Evolutionary conservation across 2,329 filamentous ascomycete genomes (phyloP).

Genomic region (Teratosphaeria destructans): DNA sequence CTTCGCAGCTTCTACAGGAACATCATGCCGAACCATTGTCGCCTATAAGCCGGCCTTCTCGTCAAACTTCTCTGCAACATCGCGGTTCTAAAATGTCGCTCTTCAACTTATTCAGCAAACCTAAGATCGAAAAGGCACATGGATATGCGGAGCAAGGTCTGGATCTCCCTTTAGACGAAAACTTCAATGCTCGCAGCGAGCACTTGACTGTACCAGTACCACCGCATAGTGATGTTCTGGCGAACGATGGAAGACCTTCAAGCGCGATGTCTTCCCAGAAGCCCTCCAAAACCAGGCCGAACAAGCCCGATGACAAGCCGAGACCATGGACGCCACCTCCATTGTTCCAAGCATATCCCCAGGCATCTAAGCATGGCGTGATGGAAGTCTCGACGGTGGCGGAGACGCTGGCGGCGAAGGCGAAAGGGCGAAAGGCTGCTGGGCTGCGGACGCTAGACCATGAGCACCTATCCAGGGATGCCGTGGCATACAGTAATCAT

Average conservation of each 20-base stretch:
- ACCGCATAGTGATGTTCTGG: constrained; percentile 2
- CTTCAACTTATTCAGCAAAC: constrained; percentile 40
- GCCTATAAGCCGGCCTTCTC: constrained; percentile 8
- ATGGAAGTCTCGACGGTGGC: constrained; percentile 57
- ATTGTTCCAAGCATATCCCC: constrained; percentile 77
- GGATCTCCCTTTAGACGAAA: constrained; percentile 2
- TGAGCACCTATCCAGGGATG: neutral
- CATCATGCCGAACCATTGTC: constrained; percentile 13
- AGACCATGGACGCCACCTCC: constrained; percentile 47
- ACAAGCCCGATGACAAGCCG: neutral
- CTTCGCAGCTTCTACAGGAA: constrained; percentile 5
- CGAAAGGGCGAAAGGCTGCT: constrained; percentile 7
- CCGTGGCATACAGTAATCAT: neutral
- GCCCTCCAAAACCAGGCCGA: neutral
- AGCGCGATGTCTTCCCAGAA: neutral
- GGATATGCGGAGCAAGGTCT: constrained; percentile 35
- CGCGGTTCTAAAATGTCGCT: constrained; percentile 33
- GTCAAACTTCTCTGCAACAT: constrained; percentile 7
- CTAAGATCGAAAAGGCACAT: constrained; percentile 38
- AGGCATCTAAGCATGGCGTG: constrained; percentile 65
- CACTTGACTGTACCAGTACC: constrained; percentile 3
- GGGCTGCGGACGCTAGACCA: neutral
- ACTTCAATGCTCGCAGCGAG: constrained; percentile 3
- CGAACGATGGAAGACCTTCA: neutral
- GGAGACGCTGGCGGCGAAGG: constrained; percentile 38